phyloP scores from a whole-genome alignment of 495 filamentous ascomycete species.

The Clavariopsis aquatica region DNA sequence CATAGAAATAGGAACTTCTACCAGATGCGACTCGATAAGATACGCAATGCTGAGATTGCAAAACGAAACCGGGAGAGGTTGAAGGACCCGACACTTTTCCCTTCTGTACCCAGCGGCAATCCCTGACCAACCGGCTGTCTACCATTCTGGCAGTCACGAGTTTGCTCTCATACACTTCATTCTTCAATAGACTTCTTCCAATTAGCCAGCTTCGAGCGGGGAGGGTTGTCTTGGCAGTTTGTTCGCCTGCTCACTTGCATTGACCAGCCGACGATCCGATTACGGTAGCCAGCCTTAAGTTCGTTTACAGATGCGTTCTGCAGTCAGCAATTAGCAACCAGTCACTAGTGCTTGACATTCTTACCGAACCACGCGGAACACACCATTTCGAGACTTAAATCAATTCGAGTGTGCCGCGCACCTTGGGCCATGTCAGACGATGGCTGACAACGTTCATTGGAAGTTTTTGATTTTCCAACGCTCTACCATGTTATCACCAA shows the following conservation, averaged over 20 bases:
- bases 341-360: slow-evolving; percentile 2
- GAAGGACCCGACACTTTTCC: slow-evolving; percentile 75
- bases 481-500: not conserved
- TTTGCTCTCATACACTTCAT: not conserved
- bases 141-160: not conserved
- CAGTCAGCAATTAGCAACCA: slow-evolving; percentile 34
- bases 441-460: not conserved
- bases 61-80: slow-evolving; percentile 81
- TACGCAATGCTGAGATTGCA: slow-evolving; percentile 75
- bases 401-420: not conserved
- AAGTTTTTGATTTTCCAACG: not conserved
- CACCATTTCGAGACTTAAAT: slow-evolving; percentile 14
- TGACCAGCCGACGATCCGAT: slow-evolving; percentile 25
- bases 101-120: slow-evolving; percentile 73
- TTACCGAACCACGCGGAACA: slow-evolving; percentile 11
- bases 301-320: slow-evolving; percentile 14
- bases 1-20: slow-evolving; percentile 70
- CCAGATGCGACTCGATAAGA: slow-evolving; percentile 76
- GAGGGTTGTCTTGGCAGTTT: slow-evolving; percentile 21
- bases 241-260: slow-evolving; percentile 16
- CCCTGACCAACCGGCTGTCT: slow-evolving; percentile 47
- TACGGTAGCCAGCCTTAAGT: slow-evolving; percentile 22
- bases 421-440: not conserved
- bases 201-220: slow-evolving; percentile 18
- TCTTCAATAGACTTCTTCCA: not conserved